Evolutionary conservation across 1,284 basidiomycete species (phyloP).

Genomic region (Takashimella tepidaria): DNA sequence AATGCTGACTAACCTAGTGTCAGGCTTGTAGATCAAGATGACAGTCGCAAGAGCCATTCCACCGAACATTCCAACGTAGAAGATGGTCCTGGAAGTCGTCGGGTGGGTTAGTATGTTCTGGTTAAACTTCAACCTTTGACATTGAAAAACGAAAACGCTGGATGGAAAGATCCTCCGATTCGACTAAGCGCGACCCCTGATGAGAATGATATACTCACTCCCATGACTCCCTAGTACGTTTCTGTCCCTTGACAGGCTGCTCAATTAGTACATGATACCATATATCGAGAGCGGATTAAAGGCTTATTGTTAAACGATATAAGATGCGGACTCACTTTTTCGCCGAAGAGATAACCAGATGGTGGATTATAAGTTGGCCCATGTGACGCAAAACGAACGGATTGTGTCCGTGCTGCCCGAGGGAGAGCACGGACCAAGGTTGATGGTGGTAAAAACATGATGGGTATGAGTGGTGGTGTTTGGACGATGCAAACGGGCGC

Average conservation of each 20-base stretch:
- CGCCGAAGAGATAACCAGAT: slow-evolving; percentile 77
- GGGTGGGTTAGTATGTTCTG: too few relatives aligned
- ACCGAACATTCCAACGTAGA: slow-evolving; percentile 88
- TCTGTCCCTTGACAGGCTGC: slow-evolving; percentile 26
- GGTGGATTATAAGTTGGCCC: slow-evolving; percentile 82
- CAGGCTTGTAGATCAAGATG: slow-evolving; percentile 87
- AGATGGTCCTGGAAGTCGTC: slow-evolving; percentile 66
- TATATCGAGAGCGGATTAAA: too few relatives aligned
- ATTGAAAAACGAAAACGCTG: background rate
- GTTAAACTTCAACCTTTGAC: slow-evolving; percentile 67
- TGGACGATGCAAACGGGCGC: background rate
- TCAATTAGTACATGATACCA: too few relatives aligned
- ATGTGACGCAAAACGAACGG: slow-evolving; percentile 56
- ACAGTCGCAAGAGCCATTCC: slow-evolving; percentile 71
- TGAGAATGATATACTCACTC: slow-evolving; percentile 39
- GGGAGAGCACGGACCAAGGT: slow-evolving; percentile 6
- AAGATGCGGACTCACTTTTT: slow-evolving; percentile 80
- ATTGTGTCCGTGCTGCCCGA: slow-evolving; percentile 7
- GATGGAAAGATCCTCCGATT: slow-evolving; percentile 52
- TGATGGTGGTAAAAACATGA: slow-evolving; percentile 15
- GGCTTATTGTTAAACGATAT: too few relatives aligned
- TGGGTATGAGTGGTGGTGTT: background rate
- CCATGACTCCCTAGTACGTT: slow-evolving; percentile 37
- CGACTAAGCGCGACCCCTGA: background rate
- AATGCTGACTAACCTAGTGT: slow-evolving; percentile 76